A percentile compares a stretch with the other conserved stretches of the same genome.
Evolutionary conservation across 306 rosid species (phyloP).

Genomic region (Trifolium dubium): DNA sequence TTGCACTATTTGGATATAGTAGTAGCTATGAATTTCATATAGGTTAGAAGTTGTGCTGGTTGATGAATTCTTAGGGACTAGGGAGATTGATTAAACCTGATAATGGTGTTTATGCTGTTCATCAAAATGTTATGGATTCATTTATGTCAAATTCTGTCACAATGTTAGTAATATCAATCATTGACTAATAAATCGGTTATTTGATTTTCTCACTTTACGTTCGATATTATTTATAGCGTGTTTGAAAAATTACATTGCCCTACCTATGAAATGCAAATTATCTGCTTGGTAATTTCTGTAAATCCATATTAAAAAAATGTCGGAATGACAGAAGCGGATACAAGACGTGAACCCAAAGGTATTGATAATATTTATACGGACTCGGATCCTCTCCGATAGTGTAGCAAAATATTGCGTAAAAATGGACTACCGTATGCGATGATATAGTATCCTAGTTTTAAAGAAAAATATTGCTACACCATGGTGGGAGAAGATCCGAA

Average conservation of each 20-base stretch:
- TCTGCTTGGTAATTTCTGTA: background rate
- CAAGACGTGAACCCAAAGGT: background rate
- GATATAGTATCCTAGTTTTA: no score
- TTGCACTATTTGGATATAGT: slow-evolving; percentile 35
- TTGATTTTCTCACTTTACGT: background rate
- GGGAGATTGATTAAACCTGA: slow-evolving; percentile 37
- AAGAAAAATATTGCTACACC: background rate
- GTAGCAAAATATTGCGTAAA: background rate
- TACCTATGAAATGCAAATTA: no score
- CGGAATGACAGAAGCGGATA: background rate
- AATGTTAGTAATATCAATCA: no score
- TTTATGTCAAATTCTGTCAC: background rate
- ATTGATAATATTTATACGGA: background rate
- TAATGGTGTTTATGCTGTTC: slow-evolving; percentile 43
- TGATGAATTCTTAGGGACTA: slow-evolving; percentile 47
- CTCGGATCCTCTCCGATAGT: no score
- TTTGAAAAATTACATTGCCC: background rate
- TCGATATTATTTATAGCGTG: background rate
- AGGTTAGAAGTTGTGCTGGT: slow-evolving; percentile 37
- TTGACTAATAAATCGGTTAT: background rate
- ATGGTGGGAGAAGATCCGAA: no score
- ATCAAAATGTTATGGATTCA: slow-evolving; percentile 41
- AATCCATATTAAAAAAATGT: background rate
- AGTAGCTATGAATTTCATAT: slow-evolving; percentile 36
- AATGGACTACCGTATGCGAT: background rate